Evolutionary conservation across 2,329 filamentous ascomycete genomes (phyloP).

Genomic region (Pseudogymnoascus sp.): DNA sequence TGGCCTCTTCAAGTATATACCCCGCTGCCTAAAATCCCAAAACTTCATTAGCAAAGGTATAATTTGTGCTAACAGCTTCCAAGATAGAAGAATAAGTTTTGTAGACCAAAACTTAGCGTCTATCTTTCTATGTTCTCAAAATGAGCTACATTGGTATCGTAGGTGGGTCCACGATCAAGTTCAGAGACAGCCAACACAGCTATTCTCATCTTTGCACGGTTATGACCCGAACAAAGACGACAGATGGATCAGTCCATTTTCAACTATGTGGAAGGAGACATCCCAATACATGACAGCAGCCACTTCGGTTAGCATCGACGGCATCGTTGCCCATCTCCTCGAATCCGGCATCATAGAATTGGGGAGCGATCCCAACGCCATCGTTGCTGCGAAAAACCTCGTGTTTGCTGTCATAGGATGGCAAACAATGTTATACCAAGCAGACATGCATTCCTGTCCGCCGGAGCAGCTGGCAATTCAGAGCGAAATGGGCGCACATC

Average conservation of each 20-base stretch:
- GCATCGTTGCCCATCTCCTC: conserved; percentile 17
- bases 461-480: conserved; percentile 15
- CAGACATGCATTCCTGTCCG: conserved; percentile 17
- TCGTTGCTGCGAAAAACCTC: conserved; percentile 15
- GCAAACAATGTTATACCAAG: conserved; percentile 26
- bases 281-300: conserved; percentile 11
- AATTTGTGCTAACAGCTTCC: no score
- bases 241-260: conserved; percentile 9
- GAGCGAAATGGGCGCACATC: conserved; percentile 20
- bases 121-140: neutral
- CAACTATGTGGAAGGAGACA: conserved; percentile 18
- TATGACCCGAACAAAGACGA: conserved; percentile 1
- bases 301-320: conserved; percentile 20
- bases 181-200: conserved; percentile 15
- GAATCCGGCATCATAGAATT: conserved; percentile 14
- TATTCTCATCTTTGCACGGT: conserved; percentile 16
- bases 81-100: no score
- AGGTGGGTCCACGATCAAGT: conserved; percentile 16
- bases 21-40: no score
- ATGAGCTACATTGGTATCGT: conserved; percentile 15
- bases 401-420: conserved; percentile 26
- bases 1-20: neutral
- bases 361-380: conserved; percentile 9
- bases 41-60: no score
- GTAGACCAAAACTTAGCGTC: neutral